Evolutionary conservation across 2,329 filamentous ascomycete species (phyloP).

Genomic region (Orbilia ellipsospora): DNA sequence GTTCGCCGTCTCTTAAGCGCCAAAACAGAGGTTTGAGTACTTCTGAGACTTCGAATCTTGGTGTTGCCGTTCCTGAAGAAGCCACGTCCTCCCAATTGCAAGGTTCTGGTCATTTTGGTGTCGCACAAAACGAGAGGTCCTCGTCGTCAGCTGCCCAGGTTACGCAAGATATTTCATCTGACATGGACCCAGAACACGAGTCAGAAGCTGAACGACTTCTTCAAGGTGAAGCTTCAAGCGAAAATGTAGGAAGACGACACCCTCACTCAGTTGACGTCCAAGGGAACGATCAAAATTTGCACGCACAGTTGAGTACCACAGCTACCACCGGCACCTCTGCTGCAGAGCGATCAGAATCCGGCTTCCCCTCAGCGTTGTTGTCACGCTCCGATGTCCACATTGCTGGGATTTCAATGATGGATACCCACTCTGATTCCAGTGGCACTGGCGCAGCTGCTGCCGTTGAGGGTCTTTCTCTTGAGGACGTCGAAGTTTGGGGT

Average conservation of each 20-base stretch:
- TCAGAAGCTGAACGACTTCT: background rate
- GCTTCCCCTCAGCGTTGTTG: no score
- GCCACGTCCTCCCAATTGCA: background rate
- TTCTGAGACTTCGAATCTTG: background rate
- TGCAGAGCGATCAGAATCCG: background rate
- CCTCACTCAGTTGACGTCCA: background rate
- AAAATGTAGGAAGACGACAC: background rate
- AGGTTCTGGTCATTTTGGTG: background rate
- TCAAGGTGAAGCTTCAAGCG: background rate
- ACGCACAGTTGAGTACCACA: no score
- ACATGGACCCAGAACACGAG: background rate
- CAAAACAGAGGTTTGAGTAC: slow-evolving; percentile 11
- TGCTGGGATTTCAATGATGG: background rate
- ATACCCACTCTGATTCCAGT: background rate
- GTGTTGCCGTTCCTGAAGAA: background rate
- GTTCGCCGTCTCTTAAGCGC: slow-evolving; percentile 37
- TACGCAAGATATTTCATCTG: slow-evolving; percentile 21
- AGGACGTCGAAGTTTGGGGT: slow-evolving; percentile 29
- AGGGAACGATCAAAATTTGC: background rate
- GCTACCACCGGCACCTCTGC: no score
- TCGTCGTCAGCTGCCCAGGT: background rate
- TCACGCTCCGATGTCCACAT: background rate
- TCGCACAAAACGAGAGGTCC: background rate
- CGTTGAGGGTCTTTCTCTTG: slow-evolving; percentile 18
- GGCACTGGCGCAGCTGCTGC: background rate